Conservation (phyloP, 192 early-diverging fungal species). For the Funneliformis mosseae region DNA sequence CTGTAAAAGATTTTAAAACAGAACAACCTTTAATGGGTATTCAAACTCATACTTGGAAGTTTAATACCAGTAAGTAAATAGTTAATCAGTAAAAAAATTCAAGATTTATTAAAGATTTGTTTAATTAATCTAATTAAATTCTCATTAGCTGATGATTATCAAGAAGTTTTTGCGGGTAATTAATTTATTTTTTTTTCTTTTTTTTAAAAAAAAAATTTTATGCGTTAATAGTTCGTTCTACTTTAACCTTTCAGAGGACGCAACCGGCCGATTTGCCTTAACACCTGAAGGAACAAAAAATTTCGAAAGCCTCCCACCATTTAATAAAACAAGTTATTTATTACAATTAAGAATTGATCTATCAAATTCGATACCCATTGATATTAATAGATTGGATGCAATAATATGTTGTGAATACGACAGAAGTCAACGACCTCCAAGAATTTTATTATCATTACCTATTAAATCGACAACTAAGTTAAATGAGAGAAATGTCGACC, state of each 20-base stretch:
- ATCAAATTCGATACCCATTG: not conserved
- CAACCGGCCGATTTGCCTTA: not conserved
- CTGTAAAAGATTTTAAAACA: not conserved
- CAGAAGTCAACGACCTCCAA: not conserved
- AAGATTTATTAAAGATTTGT: not conserved
- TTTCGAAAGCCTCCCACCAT: not conserved
- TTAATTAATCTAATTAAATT: not conserved
- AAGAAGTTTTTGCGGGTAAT: not conserved
- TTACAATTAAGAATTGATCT: not conserved
- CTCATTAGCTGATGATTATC: not conserved
- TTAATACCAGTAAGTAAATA: constrained; percentile 2
- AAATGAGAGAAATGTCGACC: not conserved
- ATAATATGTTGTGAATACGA: not conserved
- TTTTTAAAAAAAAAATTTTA: no score
- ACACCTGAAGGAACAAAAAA: not conserved
- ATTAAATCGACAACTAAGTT: not conserved
- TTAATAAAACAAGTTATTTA: no score
- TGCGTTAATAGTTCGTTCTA: not conserved
- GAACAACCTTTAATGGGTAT: not conserved
- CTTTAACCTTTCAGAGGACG: not conserved
- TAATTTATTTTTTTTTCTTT: no score
- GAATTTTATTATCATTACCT: not conserved
- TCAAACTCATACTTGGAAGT: not conserved
- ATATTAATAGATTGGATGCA: not conserved
- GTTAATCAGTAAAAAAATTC: not conserved